These are phyloP conservation scores for Cyclospora cayetanensis DNA, from an alignment of 169 alveolate species.

Conservation along the genomic window DNA sequence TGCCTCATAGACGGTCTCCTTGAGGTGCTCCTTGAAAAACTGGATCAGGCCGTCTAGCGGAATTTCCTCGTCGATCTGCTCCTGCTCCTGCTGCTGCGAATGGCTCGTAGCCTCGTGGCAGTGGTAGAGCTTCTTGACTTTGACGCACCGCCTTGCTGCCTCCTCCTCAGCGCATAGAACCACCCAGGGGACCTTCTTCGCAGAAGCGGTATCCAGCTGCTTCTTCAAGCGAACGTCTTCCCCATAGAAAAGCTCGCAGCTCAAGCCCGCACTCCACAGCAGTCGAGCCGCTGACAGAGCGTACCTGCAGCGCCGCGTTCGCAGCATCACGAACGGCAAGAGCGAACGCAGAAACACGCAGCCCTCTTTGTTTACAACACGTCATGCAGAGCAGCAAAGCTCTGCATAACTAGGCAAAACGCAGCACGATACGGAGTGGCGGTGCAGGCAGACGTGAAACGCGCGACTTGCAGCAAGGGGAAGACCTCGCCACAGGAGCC, in stretches of 20 bases:
- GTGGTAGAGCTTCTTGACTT: background rate
- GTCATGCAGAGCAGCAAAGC: too few relatives aligned
- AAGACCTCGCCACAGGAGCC: too few relatives aligned
- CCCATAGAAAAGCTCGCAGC: background rate
- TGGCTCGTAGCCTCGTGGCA: too few relatives aligned
- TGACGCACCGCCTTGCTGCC: background rate
- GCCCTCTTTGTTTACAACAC: too few relatives aligned
- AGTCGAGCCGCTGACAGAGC: too few relatives aligned
- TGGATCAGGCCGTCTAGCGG: background rate
- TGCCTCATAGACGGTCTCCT: background rate
- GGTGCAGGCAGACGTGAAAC: too few relatives aligned
- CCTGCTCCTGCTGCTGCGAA: constrained; percentile 51
- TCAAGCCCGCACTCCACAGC: background rate
- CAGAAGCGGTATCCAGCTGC: background rate
- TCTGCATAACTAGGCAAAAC: too few relatives aligned
- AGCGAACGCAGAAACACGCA: too few relatives aligned
- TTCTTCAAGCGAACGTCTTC: background rate
- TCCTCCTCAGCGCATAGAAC: background rate
- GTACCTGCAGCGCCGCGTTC: too few relatives aligned
- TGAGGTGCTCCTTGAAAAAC: background rate
- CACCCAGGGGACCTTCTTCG: background rate
- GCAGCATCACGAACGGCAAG: too few relatives aligned
- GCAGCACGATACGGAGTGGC: too few relatives aligned
- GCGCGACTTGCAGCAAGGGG: too few relatives aligned
- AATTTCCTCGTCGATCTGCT: background rate